A percentile compares a stretch with the other conserved stretches of the same genome.
Conservation (phyloP, 1,284 basidiomycete species). For the Naganishia sp. region DNA sequence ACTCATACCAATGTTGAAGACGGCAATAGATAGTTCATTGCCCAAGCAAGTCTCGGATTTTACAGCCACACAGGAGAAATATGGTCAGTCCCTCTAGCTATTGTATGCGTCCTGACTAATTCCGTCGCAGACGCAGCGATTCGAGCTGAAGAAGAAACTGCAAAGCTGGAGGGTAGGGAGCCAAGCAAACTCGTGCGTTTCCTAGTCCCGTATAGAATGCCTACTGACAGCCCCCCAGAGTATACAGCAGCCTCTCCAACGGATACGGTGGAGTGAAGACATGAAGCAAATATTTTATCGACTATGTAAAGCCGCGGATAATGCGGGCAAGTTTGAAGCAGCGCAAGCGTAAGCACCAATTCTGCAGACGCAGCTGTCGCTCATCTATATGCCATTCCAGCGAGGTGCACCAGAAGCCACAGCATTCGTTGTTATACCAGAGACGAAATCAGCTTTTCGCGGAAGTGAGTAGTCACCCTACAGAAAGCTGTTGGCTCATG, state of each 20-base stretch:
- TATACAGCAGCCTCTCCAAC: conserved; percentile 38
- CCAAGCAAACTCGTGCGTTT: conserved; percentile 19
- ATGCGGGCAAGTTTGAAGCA: conserved; percentile 9
- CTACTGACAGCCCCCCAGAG: conserved; percentile 10
- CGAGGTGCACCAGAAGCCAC: background rate
- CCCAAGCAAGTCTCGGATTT: conserved; percentile 17
- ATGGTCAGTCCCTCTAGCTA: conserved; percentile 19
- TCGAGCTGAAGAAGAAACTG: conserved; percentile 22
- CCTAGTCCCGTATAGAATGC: background rate
- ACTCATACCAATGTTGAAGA: conserved; percentile 33
- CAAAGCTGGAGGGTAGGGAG: conserved; percentile 29
- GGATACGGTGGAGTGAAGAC: conserved; percentile 41
- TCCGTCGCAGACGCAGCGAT: conserved; percentile 5
- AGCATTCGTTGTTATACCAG: background rate
- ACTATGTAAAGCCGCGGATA: conserved; percentile 37
- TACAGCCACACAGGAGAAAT: conserved; percentile 7
- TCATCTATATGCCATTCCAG: background rate
- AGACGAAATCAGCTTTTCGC: conserved; percentile 4
- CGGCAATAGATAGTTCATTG: conserved; percentile 31
- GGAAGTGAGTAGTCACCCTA: conserved; percentile 4
- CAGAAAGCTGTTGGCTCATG: conserved; percentile 33
- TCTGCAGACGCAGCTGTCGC: background rate
- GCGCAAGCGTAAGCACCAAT: conserved; percentile 6
- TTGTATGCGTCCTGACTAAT: background rate
- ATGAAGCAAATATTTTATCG: conserved; percentile 47